Evolutionary conservation across 1,284 basidiomycete species (phyloP).

Genomic region (Trichosporon sp.): DNA sequence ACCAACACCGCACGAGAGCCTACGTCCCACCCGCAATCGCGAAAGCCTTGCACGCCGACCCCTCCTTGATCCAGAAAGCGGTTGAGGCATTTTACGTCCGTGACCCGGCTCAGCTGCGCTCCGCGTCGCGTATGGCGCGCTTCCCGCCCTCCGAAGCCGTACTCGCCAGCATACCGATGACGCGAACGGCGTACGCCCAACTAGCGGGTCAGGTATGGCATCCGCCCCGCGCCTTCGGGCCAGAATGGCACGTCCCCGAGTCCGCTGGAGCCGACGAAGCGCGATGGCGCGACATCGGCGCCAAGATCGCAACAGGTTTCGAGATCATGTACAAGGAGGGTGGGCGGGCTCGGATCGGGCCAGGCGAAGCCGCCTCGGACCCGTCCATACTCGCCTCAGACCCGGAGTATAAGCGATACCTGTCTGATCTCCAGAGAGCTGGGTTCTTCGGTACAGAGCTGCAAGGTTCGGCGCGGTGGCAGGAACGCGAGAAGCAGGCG

Average conservation of each 20-base stretch:
- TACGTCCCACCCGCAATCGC: conserved; percentile 75
- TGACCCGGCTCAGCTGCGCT: conserved; percentile 75
- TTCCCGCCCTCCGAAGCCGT: conserved; percentile 69
- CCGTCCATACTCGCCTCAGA: conserved; percentile 12
- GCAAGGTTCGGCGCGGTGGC: conserved; percentile 71
- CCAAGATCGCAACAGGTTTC: conserved; percentile 90
- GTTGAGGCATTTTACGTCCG: conserved; percentile 88
- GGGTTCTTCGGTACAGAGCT: conserved; percentile 72
- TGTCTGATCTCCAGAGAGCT: conserved; percentile 57
- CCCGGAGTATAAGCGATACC: conserved; percentile 51
- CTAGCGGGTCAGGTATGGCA: conserved; percentile 83
- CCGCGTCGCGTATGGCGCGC: conserved; percentile 76
- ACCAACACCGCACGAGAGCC: conserved; percentile 72
- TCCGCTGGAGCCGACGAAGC: conserved; percentile 57
- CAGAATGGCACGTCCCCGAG: conserved; percentile 42
- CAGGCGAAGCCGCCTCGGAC: conserved; percentile 35
- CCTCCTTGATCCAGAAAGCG: conserved; percentile 73
- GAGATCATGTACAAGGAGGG: conserved; percentile 84
- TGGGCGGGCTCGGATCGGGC: conserved; percentile 53
- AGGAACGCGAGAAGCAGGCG: conserved; percentile 64
- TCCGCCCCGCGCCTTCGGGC: conserved; percentile 81
- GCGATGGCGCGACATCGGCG: conserved; percentile 74
- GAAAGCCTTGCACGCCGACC: conserved; percentile 60
- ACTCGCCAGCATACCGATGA: conserved; percentile 64
- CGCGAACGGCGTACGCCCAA: conserved; percentile 87